These are phyloP conservation scores for Parietichytrium sp. DNA, from an alignment of 108 stramenopile species.

Conservation along the genomic window DNA sequence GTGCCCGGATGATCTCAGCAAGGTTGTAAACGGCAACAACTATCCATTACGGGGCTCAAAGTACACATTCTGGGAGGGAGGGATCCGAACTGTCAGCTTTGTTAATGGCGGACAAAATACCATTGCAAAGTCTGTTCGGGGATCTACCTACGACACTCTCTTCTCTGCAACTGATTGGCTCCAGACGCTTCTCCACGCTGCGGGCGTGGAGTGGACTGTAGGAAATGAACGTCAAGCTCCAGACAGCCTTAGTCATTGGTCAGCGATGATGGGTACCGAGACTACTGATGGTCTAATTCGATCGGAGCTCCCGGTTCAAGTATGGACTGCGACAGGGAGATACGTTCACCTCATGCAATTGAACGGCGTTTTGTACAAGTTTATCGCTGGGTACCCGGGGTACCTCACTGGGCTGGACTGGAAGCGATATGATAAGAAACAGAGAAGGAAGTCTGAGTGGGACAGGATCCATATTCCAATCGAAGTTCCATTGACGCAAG, in stretches of 20 bases:
- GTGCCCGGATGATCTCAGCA: not conserved
- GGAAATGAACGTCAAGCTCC: not conserved
- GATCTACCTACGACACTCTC: not conserved
- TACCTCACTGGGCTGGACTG: conserved; percentile 1
- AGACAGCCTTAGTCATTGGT: not conserved
- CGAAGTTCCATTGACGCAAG: not conserved
- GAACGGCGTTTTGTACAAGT: not conserved
- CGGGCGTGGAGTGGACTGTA: not conserved
- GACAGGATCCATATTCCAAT: not conserved
- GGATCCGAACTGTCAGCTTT: conserved; percentile 36
- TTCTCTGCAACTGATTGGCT: not conserved
- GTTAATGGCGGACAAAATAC: not conserved
- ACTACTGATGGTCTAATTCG: not conserved
- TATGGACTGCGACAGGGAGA: not conserved
- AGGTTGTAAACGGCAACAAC: conserved; percentile 40
- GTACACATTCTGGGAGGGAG: conserved; percentile 64
- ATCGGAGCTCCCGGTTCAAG: not conserved
- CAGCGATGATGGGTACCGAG: too few species aligned
- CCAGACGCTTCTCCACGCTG: not conserved
- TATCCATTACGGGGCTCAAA: conserved; percentile 63
- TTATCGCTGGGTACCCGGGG: not conserved
- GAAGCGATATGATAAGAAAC: not conserved
- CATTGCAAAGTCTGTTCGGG: not conserved
- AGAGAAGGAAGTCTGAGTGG: not conserved
- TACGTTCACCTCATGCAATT: not conserved